A percentile compares a stretch with the other conserved stretches of the same genome.
Evolutionary conservation across 2,329 filamentous ascomycete genomes (phyloP).

Genomic region (Trichoderma lentiforme): DNA sequence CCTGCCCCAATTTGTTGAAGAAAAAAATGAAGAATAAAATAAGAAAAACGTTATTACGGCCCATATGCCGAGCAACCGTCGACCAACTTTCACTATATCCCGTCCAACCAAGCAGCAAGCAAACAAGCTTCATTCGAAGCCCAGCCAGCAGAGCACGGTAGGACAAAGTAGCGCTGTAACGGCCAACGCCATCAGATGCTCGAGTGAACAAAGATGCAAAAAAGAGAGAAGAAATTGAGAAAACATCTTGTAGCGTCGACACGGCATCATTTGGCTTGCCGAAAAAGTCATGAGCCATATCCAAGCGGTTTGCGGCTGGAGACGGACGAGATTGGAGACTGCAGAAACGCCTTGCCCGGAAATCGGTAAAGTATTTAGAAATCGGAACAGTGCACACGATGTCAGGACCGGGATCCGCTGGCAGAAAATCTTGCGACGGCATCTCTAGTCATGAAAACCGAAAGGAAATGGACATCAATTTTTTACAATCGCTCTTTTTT

Average conservation of each 20-base stretch:
- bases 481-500: constrained; percentile 31
- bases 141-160: background rate
- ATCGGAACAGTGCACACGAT: constrained; percentile 14
- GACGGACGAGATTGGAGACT: background rate
- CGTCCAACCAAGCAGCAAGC: background rate
- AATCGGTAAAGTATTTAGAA: constrained; percentile 5
- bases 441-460: constrained; percentile 36
- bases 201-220: background rate
- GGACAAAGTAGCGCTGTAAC: background rate
- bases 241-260: background rate
- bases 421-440: constrained; percentile 30
- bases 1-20: background rate
- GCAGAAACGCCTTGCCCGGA: background rate
- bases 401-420: constrained; percentile 22
- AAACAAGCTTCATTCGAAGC: background rate
- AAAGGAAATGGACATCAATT: constrained; percentile 35
- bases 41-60: background rate
- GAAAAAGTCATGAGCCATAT: constrained; percentile 15
- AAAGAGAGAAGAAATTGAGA: background rate
- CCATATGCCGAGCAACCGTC: background rate
- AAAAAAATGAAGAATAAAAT: background rate
- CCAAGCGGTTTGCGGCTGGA: constrained; percentile 16
- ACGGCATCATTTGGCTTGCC: background rate
- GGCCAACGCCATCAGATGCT: background rate
- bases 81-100: background rate